A percentile compares a stretch with the other conserved stretches of the same genome.
These are phyloP conservation scores for Gryganskiella cystojenkinii DNA, from an alignment of 192 early-diverging fungal species.

Conservation along the genomic window DNA sequence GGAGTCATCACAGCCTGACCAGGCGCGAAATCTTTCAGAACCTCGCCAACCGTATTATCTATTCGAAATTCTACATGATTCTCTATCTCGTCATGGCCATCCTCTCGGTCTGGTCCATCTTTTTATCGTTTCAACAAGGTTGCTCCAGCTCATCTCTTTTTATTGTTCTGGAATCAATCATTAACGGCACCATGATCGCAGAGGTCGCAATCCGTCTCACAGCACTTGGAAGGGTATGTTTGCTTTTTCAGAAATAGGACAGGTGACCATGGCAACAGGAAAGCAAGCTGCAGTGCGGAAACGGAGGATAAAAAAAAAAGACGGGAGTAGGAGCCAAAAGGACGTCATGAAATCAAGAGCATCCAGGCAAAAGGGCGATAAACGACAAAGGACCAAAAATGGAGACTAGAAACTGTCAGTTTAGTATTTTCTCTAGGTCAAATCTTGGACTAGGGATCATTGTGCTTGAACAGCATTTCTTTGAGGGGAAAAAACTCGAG, in stretches of 20 bases:
- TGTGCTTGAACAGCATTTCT: too few species aligned
- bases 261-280: too few species aligned
- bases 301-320: conserved; percentile 23
- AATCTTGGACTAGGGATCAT: too few species aligned
- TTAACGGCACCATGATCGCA: conserved; percentile 80
- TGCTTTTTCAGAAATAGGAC: too few species aligned
- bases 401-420: too few species aligned
- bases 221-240: conserved; percentile 72
- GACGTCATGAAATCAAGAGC: too few species aligned
- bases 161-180: conserved; percentile 73
- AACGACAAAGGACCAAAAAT: too few species aligned
- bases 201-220: conserved; percentile 75
- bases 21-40: conserved; percentile 62
- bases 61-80: conserved; percentile 67
- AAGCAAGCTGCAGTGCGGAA: too few species aligned
- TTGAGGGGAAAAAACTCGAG: background rate
- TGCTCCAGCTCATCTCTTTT: conserved; percentile 68
- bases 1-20: conserved; percentile 63
- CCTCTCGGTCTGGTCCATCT: conserved; percentile 61
- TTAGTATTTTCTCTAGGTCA: too few species aligned
- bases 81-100: conserved; percentile 62
- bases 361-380: too few species aligned
- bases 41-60: conserved; percentile 68
- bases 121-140: conserved; percentile 53
- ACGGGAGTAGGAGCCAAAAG: too few species aligned